Evolutionary conservation across 23 red algal species (phyloP).

Genomic region (Cyanidioschyzon merolae): DNA sequence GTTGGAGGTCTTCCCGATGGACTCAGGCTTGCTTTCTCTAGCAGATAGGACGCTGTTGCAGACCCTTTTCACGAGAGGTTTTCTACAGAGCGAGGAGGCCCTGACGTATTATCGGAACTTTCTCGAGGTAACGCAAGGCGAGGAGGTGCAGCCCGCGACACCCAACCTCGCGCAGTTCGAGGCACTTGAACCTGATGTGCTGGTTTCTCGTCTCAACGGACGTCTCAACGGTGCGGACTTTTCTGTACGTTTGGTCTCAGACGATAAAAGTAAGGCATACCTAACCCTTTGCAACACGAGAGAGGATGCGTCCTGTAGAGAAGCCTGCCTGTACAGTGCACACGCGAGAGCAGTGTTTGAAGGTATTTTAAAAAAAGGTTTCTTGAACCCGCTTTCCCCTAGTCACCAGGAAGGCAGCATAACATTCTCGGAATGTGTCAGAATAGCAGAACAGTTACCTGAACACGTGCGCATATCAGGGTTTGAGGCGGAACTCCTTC

Average conservation of each 20-base stretch:
- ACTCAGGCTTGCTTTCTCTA: not conserved
- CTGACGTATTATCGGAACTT: not conserved
- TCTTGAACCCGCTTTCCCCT: not conserved
- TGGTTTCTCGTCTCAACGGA: not conserved
- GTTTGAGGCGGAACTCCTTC: not conserved
- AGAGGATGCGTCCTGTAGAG: not conserved
- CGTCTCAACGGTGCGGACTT: not conserved
- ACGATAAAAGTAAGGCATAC: not conserved
- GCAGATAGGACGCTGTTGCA: not conserved
- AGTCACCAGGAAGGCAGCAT: not conserved
- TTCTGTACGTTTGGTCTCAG: not conserved
- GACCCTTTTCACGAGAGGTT: not conserved
- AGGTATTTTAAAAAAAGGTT: not conserved
- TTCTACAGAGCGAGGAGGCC: not conserved
- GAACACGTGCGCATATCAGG: not conserved
- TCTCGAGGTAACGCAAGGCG: not conserved
- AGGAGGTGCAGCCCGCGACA: not conserved
- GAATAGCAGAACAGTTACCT: not conserved
- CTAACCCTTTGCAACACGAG: not conserved
- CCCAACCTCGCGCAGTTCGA: not conserved
- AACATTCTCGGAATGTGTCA: not conserved
- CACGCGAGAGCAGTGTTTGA: not conserved
- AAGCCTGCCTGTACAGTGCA: not conserved
- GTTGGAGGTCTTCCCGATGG: not conserved
- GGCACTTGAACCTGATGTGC: not conserved